Conservation (phyloP, 495 filamentous ascomycete species). For the Podospora fimiseda region DNA sequence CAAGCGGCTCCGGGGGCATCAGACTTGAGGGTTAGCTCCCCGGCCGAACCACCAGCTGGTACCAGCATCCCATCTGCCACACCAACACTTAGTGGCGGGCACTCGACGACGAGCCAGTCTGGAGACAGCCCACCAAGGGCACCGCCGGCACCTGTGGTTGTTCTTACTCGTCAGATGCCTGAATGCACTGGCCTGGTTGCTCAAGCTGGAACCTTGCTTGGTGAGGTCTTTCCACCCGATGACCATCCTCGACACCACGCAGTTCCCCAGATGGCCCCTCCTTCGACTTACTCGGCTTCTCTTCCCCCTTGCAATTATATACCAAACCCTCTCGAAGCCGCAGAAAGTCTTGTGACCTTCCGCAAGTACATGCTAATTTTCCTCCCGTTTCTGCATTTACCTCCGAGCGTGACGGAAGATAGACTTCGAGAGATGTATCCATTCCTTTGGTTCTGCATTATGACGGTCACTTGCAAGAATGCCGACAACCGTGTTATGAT, state of each 20-base stretch:
- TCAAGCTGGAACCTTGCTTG: constrained; percentile 5
- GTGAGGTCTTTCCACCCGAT: constrained; percentile 3
- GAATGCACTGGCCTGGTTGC: background rate
- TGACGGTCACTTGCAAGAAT: constrained; percentile 31
- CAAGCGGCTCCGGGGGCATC: constrained; percentile 18
- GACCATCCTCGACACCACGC: background rate
- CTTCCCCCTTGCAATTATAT: constrained; percentile 14
- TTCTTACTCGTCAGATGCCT: background rate
- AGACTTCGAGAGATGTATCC: constrained; percentile 42
- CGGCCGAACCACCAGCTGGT: background rate
- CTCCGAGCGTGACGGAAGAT: constrained; percentile 37
- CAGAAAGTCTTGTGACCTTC: constrained; percentile 25
- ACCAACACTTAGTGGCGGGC: background rate
- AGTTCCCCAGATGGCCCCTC: background rate
- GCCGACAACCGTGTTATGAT: constrained; percentile 16
- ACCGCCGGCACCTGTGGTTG: background rate
- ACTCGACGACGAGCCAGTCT: constrained; percentile 10
- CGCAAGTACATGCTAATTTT: constrained; percentile 29
- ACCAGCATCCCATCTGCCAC: background rate
- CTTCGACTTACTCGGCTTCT: background rate
- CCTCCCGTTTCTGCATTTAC: constrained; percentile 35
- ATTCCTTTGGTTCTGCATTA: constrained; percentile 51
- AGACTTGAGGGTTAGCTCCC: background rate
- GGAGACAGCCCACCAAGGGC: constrained; percentile 9
- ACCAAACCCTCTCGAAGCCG: constrained; percentile 24